These are phyloP conservation scores for Fonsecaea multimorphosa DNA, from an alignment of 2,329 filamentous ascomycete genomes.

Conservation along the genomic window DNA sequence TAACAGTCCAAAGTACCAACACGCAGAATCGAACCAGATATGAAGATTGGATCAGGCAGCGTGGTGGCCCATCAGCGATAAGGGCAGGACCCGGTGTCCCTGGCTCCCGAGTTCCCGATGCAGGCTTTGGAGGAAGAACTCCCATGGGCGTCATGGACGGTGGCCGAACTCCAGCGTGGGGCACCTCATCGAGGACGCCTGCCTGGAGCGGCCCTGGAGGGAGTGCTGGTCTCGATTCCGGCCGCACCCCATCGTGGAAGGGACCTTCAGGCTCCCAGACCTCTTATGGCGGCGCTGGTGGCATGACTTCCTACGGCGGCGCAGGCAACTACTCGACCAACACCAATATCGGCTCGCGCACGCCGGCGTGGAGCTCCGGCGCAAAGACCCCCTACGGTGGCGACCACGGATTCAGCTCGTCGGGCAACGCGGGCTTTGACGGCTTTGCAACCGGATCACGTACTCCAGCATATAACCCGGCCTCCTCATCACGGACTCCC, in stretches of 20 bases:
- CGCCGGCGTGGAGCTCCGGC: constrained; percentile 75
- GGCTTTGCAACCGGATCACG: constrained; percentile 73
- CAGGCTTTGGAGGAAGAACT: constrained; percentile 72
- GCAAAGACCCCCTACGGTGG: constrained; percentile 68
- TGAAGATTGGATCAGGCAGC: constrained; percentile 34
- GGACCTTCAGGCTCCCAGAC: constrained; percentile 63
- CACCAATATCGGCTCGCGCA: constrained; percentile 61
- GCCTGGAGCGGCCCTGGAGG: constrained; percentile 39
- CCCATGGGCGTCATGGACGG: constrained; percentile 66
- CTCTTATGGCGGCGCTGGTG: constrained; percentile 65
- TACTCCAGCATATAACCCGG: constrained; percentile 74
- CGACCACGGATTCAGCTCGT: constrained; percentile 63
- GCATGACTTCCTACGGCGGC: constrained; percentile 77
- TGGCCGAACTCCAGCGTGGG: constrained; percentile 79
- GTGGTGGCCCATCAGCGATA: constrained; percentile 36
- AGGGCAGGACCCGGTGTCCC: constrained; percentile 40
- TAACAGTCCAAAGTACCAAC: constrained; percentile 36
- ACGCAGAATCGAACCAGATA: constrained; percentile 37
- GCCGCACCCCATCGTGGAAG: constrained; percentile 61
- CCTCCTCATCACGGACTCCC: constrained; percentile 55
- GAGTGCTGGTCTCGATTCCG: constrained; percentile 39
- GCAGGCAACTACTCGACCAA: constrained; percentile 44
- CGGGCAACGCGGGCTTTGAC: constrained; percentile 72
- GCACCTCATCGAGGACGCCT: constrained; percentile 57
- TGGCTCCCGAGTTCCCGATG: constrained; percentile 50